phyloP scores from a whole-genome alignment of 2,329 filamentous ascomycete genomes.

The Paecilomyces fulvus region DNA sequence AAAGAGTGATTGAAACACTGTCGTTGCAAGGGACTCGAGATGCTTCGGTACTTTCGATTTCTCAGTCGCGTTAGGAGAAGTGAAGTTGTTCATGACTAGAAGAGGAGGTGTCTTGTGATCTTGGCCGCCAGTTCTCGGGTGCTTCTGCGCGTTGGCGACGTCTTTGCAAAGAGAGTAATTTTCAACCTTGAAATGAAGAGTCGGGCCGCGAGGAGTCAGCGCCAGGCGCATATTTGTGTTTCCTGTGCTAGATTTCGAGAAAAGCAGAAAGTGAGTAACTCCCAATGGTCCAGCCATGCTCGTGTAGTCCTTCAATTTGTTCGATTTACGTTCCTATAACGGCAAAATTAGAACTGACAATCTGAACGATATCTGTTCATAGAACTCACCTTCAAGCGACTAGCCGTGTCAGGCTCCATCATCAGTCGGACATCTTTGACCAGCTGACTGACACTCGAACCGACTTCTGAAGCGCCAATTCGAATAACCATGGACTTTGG shows the following conservation, averaged over 20 bases:
- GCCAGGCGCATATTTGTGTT: slow-evolving; percentile 89
- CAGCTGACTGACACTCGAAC: slow-evolving; percentile 81
- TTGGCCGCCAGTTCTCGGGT: slow-evolving; percentile 72
- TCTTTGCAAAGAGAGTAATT: slow-evolving; percentile 93
- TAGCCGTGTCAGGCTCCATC: slow-evolving; percentile 93
- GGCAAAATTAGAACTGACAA: slow-evolving; percentile 3
- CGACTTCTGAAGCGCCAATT: slow-evolving; percentile 88
- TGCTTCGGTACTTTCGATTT: slow-evolving; percentile 75
- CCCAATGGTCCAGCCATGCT: slow-evolving; percentile 93
- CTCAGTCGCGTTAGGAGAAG: slow-evolving; percentile 48
- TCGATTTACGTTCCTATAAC: slow-evolving; percentile 65
- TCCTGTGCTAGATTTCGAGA: slow-evolving; percentile 79
- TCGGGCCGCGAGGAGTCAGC: slow-evolving; percentile 81
- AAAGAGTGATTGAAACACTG: slow-evolving; percentile 92
- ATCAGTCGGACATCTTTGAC: slow-evolving; percentile 84
- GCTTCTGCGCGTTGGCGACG: slow-evolving; percentile 72
- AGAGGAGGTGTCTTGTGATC: slow-evolving; percentile 80
- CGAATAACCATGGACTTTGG: slow-evolving; percentile 99
- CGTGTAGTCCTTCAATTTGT: slow-evolving; percentile 83
- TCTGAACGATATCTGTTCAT: not conserved
- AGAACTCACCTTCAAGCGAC: slow-evolving; percentile 58
- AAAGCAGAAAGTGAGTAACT: slow-evolving; percentile 85
- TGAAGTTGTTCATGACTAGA: slow-evolving; percentile 98
- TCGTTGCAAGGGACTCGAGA: slow-evolving; percentile 84
- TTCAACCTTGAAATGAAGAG: slow-evolving; percentile 87